Base-by-base conservation (phyloP, 2,329 filamentous ascomycete species). In the Stagonosporopsis rhizophila region DNA sequence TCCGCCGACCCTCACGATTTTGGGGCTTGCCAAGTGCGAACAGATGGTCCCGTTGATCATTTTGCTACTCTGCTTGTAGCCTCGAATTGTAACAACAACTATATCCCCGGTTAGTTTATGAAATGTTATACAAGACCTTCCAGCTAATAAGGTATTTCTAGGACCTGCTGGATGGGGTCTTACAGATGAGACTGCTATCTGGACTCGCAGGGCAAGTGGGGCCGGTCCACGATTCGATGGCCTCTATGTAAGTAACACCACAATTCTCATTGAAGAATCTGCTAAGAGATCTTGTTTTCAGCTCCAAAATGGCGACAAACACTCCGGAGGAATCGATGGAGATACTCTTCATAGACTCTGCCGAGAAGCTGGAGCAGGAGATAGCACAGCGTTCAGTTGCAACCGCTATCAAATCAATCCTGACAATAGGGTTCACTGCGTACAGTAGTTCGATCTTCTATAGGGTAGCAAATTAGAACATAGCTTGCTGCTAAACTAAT, bases 271-370 rank as follows among this genome's bases (percentile, higher is more conserved):
- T 25, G 23, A 15, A 23, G 39, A 25, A 23, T 19, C 6, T 42
- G 20, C 39, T 42, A 28, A 42, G 14, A 23, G 25, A 25, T 28
- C 19, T 20, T 28, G 20, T 42, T 28, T 9, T 25, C 11, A 42
- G 39, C 39, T 42, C 39, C 39, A 42, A 42, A 42, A 42, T 42
- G 39, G 39, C 25, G 39, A 42, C 39, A 5, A 42, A 42, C 39
- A 42, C 39, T 23, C 39, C 14, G 25, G 25, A 28, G 39, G 39
- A 28, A 42, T 42, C 25, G 39, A 42, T 42, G 39, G 39, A 9
- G 39, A 42, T 42, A 42, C 39, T 23, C 14, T 25, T n/a, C 39
- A 42, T 25, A 42, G 39, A 14, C 39, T 42, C 39, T 42, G 39
- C 25, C 8, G 20, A 42, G 39, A 42, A 42, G 39, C 39, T 42